Percentiles rank a stretch among this genome's conserved stretches.
Evolutionary conservation across 1,284 basidiomycete genomes (phyloP).

Genomic region (Vanrija pseudolonga): DNA sequence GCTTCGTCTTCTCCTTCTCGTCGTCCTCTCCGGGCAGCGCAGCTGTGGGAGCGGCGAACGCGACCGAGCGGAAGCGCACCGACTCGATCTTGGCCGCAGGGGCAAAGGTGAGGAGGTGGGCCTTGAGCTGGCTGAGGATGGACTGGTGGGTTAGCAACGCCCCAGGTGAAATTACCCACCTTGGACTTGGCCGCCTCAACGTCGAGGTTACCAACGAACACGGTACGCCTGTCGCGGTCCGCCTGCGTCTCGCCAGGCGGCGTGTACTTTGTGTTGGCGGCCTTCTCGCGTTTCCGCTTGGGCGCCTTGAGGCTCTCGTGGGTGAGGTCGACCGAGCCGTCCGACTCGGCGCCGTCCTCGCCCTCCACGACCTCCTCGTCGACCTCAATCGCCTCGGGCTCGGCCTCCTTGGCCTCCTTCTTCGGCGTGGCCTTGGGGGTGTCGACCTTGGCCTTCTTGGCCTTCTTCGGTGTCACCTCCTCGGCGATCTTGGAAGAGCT

Average conservation of each 20-base stretch:
- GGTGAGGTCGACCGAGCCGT: constrained; percentile 32
- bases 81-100: constrained; percentile 75
- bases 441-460: constrained; percentile 16
- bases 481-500: constrained; percentile 17
- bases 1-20: constrained; percentile 30
- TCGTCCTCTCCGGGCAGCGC: constrained; percentile 54
- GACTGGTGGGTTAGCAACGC: neutral
- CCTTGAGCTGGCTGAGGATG: constrained; percentile 17
- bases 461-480: constrained; percentile 13
- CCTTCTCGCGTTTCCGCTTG: constrained; percentile 18
- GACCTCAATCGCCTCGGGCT: constrained; percentile 12
- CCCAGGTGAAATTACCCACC: constrained; percentile 51
- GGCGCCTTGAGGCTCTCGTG: constrained; percentile 44
- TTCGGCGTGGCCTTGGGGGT: constrained; percentile 14
- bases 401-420: constrained; percentile 15
- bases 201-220: constrained; percentile 91
- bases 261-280: constrained; percentile 46
- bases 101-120: constrained; percentile 66
- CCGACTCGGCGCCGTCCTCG: constrained; percentile 17
- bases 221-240: constrained; percentile 71
- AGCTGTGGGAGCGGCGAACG: constrained; percentile 74
- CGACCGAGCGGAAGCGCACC: constrained; percentile 82
- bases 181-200: constrained; percentile 70
- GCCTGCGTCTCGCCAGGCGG: constrained; percentile 66
- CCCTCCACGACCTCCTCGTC: constrained; percentile 31